Base-by-base conservation (phyloP, 257 asterid species). In the Solanum pinnatisectum region DNA sequence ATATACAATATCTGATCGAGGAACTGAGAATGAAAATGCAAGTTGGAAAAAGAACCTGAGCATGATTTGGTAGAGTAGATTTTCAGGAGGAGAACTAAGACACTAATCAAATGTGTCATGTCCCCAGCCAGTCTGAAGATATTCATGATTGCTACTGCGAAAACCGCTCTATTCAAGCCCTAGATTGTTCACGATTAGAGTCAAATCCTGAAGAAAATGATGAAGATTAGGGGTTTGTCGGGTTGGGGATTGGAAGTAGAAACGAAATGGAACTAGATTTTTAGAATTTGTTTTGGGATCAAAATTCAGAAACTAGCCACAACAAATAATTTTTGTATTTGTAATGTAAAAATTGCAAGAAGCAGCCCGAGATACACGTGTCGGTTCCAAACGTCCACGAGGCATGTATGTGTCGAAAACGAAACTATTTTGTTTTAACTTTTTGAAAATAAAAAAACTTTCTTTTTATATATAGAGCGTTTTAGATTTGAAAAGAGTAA, bases 51-150 rank as follows among this genome's bases (percentile, higher is more conserved):
- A 91, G 30, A 84, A 90, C 99, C 99, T 92, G 99, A 93, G 91
- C 99, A 96, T 81, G 99, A 95, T 94, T 95, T 96, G 84, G 98
- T 95, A 65, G 98, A 96, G 39, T 96, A 95, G 65, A 96, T 95
- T 93, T 96, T 96, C 86, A 95, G 98, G 32, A 95, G 98, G 68
- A 96, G 97, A n/a, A 96, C 95, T 86, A 95, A 86, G 89, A 96
- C 90, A 85, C 99, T 96, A 70, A 95, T 90, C 94, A 96, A 93
- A 91, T 95, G 99, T 87, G 96, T 94, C 99, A 95, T 95, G 87
- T 96, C 99, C n/a, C 99, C 98, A 42, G 96, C 93, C 67, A 96
- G 94, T 92, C 98, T 92, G 91, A 96, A 96, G 65, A 93, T 88
- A 90, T 96, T 96, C 99, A 96, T 96, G 87, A 90, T 72, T 79